Conservation (phyloP, 306 rosid species). For the Sechiopsis laciniata region DNA sequence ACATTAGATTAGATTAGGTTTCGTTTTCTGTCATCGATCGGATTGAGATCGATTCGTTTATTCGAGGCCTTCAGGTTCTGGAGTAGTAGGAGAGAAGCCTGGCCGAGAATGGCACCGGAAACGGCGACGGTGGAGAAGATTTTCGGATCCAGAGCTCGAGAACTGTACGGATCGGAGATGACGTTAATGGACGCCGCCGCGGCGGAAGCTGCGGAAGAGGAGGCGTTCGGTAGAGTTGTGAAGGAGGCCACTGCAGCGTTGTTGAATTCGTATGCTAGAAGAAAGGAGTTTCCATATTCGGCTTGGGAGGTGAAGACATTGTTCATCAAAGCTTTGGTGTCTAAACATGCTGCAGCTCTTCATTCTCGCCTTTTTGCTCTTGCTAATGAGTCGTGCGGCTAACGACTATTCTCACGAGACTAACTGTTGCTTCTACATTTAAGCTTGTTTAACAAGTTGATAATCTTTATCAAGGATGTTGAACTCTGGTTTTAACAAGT, state of each 20-base stretch:
- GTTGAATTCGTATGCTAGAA: slow-evolving; percentile 63
- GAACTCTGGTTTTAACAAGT: background rate
- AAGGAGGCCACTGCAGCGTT: slow-evolving; percentile 72
- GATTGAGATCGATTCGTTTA: background rate
- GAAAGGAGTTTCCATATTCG: slow-evolving; percentile 51
- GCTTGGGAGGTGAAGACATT: slow-evolving; percentile 91
- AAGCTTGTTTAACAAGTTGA: background rate
- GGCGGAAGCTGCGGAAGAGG: slow-evolving; percentile 31
- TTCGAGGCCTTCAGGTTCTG: slow-evolving; percentile 42
- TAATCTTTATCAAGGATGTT: background rate
- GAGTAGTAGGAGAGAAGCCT: slow-evolving; percentile 64
- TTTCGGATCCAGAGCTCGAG: slow-evolving; percentile 64
- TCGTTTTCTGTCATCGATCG: background rate
- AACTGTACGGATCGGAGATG: slow-evolving; percentile 69
- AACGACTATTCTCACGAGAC: background rate
- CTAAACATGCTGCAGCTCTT: slow-evolving; percentile 46
- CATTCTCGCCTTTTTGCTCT: slow-evolving; percentile 48
- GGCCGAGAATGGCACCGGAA: slow-evolving; percentile 91
- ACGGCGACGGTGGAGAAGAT: slow-evolving; percentile 65
- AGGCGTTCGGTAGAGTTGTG: slow-evolving; percentile 47
- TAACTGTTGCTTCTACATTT: background rate
- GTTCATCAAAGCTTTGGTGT: slow-evolving; percentile 62
- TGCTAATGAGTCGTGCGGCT: slow-evolving; percentile 61
- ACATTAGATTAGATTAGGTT: background rate
- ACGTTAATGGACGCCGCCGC: slow-evolving; percentile 64